A percentile compares a stretch with the other conserved stretches of the same genome.
Evolutionary conservation across 2,329 filamentous ascomycete genomes (phyloP).

Genomic region (Septoria petroselini): DNA sequence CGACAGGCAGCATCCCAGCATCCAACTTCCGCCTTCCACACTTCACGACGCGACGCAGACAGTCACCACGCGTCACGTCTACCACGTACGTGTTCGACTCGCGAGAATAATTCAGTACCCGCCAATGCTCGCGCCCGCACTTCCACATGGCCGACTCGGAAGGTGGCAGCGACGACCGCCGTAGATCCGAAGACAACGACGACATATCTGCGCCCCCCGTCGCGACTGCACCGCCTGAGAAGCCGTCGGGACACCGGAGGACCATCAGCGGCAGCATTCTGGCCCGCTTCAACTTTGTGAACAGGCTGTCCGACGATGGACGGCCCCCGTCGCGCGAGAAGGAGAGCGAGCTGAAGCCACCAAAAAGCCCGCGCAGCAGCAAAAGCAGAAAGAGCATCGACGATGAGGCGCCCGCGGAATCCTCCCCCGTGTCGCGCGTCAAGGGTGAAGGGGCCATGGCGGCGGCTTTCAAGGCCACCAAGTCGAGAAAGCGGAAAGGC

Average conservation of each 20-base stretch:
- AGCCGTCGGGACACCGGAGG: constrained; percentile 45
- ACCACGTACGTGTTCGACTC: not conserved
- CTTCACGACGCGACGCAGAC: no score
- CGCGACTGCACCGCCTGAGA: constrained; percentile 26
- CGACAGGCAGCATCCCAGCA: not conserved
- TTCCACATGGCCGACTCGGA: constrained; percentile 7
- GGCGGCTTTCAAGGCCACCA: constrained; percentile 30
- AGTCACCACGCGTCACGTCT: not conserved
- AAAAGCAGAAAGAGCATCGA: constrained; percentile 35
- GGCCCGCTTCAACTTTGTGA: constrained; percentile 67
- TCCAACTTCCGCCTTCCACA: not conserved
- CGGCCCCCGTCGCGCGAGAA: constrained; percentile 28
- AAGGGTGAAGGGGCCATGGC: constrained; percentile 28
- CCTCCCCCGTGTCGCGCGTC: constrained; percentile 28
- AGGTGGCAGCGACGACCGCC: constrained; percentile 26
- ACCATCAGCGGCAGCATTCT: constrained; percentile 64
- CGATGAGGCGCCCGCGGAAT: constrained; percentile 32
- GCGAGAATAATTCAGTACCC: constrained; percentile 5
- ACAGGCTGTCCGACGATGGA: constrained; percentile 44
- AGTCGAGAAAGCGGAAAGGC: constrained; percentile 70
- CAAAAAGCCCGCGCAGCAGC: constrained; percentile 30
- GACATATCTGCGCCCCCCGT: constrained; percentile 28
- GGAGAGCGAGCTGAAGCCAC: constrained; percentile 34
- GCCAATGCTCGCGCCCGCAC: constrained; percentile 21
- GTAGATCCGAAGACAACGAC: no score